Base-by-base conservation (phyloP, 2,329 filamentous ascomycete genomes). In the Clarireedia monteithiana region DNA sequence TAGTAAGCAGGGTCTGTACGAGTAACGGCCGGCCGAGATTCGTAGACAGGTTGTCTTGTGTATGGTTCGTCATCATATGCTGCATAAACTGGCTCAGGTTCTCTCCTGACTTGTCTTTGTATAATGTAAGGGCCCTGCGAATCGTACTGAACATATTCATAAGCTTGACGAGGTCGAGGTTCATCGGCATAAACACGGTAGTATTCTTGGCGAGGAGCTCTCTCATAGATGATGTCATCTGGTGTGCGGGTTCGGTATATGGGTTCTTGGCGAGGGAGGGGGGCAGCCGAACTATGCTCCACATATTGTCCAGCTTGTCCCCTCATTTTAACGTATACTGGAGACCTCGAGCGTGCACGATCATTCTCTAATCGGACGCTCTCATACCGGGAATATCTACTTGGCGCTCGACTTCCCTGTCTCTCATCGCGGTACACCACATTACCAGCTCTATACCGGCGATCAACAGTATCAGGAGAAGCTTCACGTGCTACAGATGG, bases 81-180 rank as follows among this genome's bases (percentile, higher is more conserved):
- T 9, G 63, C 58, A 45, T 69, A 68, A n/a, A 67, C 48, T 1
- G 65, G 59, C 48, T 71, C 69, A 45, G 66, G 61, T 26, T 70
- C 69, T 30, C 67, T 65, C 42, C 65, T 64, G 24, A 74, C 60
- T 4, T 75, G 75, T 27, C 74, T 71, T 40, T 72, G 70, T 53
- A 78, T 70, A 58, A 74, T 73, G 58, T 78, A 79, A 49, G 75
- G 71, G 10, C 76, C 76, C 20, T 72, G 66, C 2, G 72, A 68
- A 61, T 76, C 74, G 6, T 77, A 72, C 40, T 74, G 72, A 36
- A 80, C 70, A 10, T 77, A 67, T 62, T 80, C 77, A 4, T 70
- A 65, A 48, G 72, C 60, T 4, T 63, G 59, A 42, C 68, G 67
- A n/a, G 60, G 59, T 26, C 59, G 64, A 47, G 62, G 64, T 23